phyloP scores from a whole-genome alignment of 129 eudicot genomes.

The Escallonia rubra region DNA sequence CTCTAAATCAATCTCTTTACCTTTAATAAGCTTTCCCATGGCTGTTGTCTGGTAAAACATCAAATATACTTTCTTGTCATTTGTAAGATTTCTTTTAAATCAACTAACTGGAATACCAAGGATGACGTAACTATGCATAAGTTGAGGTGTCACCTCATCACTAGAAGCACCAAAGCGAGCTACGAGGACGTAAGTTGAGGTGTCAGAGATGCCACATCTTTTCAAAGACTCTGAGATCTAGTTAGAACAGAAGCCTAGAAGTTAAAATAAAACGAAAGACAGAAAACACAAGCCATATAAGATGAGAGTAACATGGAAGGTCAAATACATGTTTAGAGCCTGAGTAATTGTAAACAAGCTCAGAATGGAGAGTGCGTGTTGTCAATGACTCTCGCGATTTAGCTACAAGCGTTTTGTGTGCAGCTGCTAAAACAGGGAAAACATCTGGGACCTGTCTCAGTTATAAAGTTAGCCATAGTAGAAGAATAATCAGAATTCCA shows the following conservation, averaged over 20 bases:
- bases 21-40: slow-evolving; percentile 54
- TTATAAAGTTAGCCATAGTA: not conserved
- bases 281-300: not conserved
- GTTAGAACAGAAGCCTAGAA: not conserved
- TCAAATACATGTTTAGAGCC: slow-evolving; percentile 85
- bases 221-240: slow-evolving; percentile 90
- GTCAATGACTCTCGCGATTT: slow-evolving; percentile 73
- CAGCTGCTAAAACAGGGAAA: slow-evolving; percentile 94
- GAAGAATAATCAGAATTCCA: not conserved
- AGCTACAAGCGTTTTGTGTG: slow-evolving; percentile 67
- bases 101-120: not conserved
- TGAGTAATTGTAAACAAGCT: slow-evolving; percentile 90
- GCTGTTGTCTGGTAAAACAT: slow-evolving; percentile 40
- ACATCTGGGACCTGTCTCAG: slow-evolving; percentile 63
- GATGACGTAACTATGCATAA: not conserved
- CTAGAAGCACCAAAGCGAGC: slow-evolving; percentile 78
- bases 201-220: slow-evolving; percentile 84
- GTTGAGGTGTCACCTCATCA: slow-evolving; percentile 55
- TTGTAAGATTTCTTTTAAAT: not conserved
- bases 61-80: slow-evolving; percentile 3
- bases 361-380: slow-evolving; percentile 81
- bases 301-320: not conserved
- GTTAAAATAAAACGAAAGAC: slow-evolving; percentile 1
- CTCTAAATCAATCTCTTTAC: slow-evolving; percentile 63
- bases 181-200: slow-evolving; percentile 55